phyloP scores from a whole-genome alignment of 2,329 filamentous ascomycete species.

The Colletotrichum sp. region DNA sequence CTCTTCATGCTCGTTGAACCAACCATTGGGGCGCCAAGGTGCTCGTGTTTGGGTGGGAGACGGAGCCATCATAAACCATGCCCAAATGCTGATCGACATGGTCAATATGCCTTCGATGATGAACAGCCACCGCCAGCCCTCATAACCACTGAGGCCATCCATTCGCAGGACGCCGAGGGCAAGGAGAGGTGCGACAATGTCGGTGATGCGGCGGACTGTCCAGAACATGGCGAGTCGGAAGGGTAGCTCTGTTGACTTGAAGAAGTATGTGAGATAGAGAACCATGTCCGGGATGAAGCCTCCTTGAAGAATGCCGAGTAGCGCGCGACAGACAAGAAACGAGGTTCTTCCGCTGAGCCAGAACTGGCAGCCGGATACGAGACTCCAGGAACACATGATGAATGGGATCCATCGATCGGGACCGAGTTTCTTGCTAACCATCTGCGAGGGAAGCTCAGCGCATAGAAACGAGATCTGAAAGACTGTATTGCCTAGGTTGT shows the following conservation, averaged over 20 bases:
- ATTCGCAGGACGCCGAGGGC: constrained; percentile 32
- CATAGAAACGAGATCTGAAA: constrained; percentile 59
- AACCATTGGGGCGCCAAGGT: constrained; percentile 55
- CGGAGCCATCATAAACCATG: constrained; percentile 34
- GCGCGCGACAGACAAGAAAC: constrained; percentile 41
- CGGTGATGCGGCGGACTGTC: constrained; percentile 27
- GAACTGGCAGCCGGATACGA: constrained; percentile 22
- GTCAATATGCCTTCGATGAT: constrained; percentile 23
- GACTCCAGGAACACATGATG: constrained; percentile 25
- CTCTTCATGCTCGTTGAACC: constrained; percentile 63
- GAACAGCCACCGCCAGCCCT: constrained; percentile 29
- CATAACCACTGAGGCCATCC: constrained; percentile 26
- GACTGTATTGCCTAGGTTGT: constrained; percentile 60
- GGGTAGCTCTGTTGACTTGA: constrained; percentile 28
- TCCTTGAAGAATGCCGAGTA: constrained; percentile 48
- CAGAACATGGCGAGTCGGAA: constrained; percentile 30
- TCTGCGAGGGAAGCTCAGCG: constrained; percentile 66
- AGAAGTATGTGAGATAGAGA: constrained; percentile 31
- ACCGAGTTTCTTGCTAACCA: constrained; percentile 58
- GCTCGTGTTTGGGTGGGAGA: constrained; percentile 44
- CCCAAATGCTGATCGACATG: constrained; percentile 28
- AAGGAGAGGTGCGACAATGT: constrained; percentile 30
- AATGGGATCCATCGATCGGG: constrained; percentile 35
- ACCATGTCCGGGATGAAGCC: constrained; percentile 44
- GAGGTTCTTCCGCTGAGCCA: constrained; percentile 41